A percentile compares a stretch with the other conserved stretches of the same genome.
Evolutionary conservation across 2,329 filamentous ascomycete genomes (phyloP).

Genomic region (Myriosclerotinia duriaeana): DNA sequence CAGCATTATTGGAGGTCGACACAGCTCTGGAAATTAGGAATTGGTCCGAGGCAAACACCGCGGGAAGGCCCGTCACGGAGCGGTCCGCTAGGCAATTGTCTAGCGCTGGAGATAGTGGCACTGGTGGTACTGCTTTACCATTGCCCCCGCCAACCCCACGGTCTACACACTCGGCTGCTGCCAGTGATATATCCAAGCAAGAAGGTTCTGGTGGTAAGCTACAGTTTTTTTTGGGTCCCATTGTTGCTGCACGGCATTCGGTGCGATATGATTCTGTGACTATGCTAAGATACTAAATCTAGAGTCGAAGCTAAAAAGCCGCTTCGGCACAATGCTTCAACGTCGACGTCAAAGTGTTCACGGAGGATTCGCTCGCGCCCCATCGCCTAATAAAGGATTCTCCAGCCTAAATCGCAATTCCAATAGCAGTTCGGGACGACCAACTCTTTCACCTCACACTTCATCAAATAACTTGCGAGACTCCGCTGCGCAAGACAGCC

Average conservation of each 20-base stretch:
- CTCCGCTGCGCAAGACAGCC: slow-evolving; percentile 44
- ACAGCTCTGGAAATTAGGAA: slow-evolving; percentile 83
- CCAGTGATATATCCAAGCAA: slow-evolving; percentile 35
- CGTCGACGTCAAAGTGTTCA: slow-evolving; percentile 66
- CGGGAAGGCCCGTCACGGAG: slow-evolving; percentile 41
- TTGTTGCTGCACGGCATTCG: background rate
- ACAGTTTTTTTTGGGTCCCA: background rate
- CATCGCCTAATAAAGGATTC: slow-evolving; percentile 56
- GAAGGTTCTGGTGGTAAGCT: slow-evolving; percentile 20
- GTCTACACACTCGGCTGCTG: slow-evolving; percentile 35
- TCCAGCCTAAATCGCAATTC: slow-evolving; percentile 58
- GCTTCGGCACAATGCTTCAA: slow-evolving; percentile 69
- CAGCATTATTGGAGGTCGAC: slow-evolving; percentile 79
- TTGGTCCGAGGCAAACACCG: slow-evolving; percentile 52
- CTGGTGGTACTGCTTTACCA: slow-evolving; percentile 22
- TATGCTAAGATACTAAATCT: slow-evolving; percentile 7
- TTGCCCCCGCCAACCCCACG: slow-evolving; percentile 37
- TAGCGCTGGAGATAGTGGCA: slow-evolving; percentile 30
- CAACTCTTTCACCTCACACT: slow-evolving; percentile 51
- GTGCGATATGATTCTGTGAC: background rate
- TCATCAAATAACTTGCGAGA: slow-evolving; percentile 61
- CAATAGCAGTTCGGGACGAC: slow-evolving; percentile 60
- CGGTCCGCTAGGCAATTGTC: slow-evolving; percentile 36
- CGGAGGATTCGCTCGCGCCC: slow-evolving; percentile 54
- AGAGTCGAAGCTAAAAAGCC: slow-evolving; percentile 60